Evolutionary conservation across 768 basidiomycete genomes (phyloP).

Genomic region (Mycena amicta): DNA sequence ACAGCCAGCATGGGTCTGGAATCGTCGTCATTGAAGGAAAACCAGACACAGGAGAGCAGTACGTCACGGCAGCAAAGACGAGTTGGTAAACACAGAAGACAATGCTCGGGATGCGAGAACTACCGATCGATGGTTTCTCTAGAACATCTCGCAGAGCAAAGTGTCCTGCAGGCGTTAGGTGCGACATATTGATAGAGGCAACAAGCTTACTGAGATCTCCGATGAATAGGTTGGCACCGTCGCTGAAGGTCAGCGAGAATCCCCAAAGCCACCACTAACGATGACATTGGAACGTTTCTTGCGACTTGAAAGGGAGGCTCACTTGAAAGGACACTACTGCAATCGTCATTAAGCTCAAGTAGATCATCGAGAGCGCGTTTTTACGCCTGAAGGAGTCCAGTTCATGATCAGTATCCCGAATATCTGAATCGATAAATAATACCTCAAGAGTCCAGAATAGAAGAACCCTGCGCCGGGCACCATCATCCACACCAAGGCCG

Average conservation of each 20-base stretch:
- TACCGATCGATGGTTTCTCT: constrained; percentile 73
- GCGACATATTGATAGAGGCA: too few relatives aligned
- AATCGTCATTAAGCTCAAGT: constrained; percentile 71
- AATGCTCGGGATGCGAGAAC: constrained; percentile 67
- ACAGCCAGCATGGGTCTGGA: constrained; percentile 80
- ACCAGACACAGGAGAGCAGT: constrained; percentile 37
- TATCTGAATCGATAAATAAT: too few relatives aligned
- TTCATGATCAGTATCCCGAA: too few relatives aligned
- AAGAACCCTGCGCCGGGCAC: constrained; percentile 85
- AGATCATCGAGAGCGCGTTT: constrained; percentile 92
- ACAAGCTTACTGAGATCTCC: constrained; percentile 84
- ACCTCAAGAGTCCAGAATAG: constrained; percentile 89
- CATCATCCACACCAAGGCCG: constrained; percentile 85
- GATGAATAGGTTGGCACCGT: constrained; percentile 71
- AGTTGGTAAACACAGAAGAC: constrained; percentile 85
- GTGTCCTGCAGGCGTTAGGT: too few relatives aligned
- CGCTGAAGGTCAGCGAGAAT: constrained; percentile 88
- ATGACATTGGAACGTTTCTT: constrained; percentile 8
- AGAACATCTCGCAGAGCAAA: constrained; percentile 84
- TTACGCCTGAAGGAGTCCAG: too few relatives aligned
- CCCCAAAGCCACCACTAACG: constrained; percentile 99
- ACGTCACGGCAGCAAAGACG: constrained; percentile 91
- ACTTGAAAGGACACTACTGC: constrained; percentile 88
- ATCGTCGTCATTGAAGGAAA: constrained; percentile 15
- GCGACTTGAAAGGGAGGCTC: constrained; percentile 25